Percentiles rank a stretch among this genome's conserved stretches.
phyloP scores from a whole-genome alignment of 352 stramenopile species.

The Aphanomyces astaci region DNA sequence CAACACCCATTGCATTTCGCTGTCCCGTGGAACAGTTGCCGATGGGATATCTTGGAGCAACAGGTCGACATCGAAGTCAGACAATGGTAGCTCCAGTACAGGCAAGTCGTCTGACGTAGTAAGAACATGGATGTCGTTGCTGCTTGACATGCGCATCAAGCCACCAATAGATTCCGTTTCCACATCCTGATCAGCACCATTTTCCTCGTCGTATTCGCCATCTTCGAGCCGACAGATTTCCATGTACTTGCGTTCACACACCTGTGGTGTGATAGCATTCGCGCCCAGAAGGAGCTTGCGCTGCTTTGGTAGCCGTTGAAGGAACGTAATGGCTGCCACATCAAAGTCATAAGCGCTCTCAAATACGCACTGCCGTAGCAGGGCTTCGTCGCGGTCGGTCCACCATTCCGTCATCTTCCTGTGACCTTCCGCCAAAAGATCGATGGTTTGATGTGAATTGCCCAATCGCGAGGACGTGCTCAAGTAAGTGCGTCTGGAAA shows the following conservation, averaged over 20 bases:
- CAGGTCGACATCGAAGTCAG: background rate
- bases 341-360: conserved; percentile 65
- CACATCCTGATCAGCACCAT: background rate
- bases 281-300: background rate
- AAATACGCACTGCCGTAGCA: conserved; percentile 74
- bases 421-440: background rate
- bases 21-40: background rate
- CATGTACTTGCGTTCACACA: background rate
- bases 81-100: conserved; percentile 8
- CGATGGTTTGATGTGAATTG: too few species aligned
- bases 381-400: conserved; percentile 47
- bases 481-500: conserved; percentile 61
- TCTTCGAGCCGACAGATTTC: background rate
- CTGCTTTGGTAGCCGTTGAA: background rate
- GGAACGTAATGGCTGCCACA: conserved; percentile 28
- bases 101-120: background rate
- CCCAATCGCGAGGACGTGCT: too few species aligned
- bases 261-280: background rate
- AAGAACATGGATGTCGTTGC: background rate
- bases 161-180: background rate
- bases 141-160: background rate
- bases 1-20: conserved; percentile 19
- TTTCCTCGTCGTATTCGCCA: background rate
- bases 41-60: conserved; percentile 1
- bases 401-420: conserved; percentile 50